phyloP scores from a whole-genome alignment of 768 basidiomycete species.

The Kwoniella heveanensis region DNA sequence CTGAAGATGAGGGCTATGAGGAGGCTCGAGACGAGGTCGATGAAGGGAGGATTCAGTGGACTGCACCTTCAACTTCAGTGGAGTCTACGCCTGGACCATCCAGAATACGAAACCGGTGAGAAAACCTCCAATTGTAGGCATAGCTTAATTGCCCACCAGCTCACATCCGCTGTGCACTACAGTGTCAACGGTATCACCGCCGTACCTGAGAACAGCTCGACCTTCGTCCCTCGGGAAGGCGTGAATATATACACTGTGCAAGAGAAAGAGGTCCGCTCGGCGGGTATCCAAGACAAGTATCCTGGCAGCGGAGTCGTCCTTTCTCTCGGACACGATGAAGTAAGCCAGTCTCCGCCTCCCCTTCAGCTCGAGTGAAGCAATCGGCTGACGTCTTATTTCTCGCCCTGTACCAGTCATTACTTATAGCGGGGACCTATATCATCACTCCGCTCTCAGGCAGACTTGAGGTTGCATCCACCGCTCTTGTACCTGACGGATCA shows the following conservation, averaged over 20 bases:
- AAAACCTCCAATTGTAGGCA: too few relatives aligned
- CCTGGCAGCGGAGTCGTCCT: constrained; percentile 29
- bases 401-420: constrained; percentile 59
- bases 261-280: constrained; percentile 11
- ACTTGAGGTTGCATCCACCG: constrained; percentile 65
- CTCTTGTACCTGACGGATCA: constrained; percentile 34
- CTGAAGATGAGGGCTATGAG: constrained; percentile 19
- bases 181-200: not conserved
- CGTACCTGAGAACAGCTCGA: constrained; percentile 9
- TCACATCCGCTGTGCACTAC: too few relatives aligned
- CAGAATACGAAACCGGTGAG: constrained; percentile 10
- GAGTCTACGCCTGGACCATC: constrained; percentile 24
- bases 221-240: constrained; percentile 20
- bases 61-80: constrained; percentile 18
- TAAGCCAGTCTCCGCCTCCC: constrained; percentile 13
- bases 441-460: constrained; percentile 68
- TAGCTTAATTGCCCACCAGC: too few relatives aligned
- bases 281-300: constrained; percentile 14
- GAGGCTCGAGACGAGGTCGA: constrained; percentile 20
- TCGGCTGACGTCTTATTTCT: constrained; percentile 42
- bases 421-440: constrained; percentile 69
- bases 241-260: constrained; percentile 22
- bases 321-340: constrained; percentile 35
- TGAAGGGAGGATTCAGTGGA: constrained; percentile 27
- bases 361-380: too few relatives aligned